Base-by-base conservation (phyloP, 805 yeast genomes). In the Kodamaea kaohsiungensis region DNA sequence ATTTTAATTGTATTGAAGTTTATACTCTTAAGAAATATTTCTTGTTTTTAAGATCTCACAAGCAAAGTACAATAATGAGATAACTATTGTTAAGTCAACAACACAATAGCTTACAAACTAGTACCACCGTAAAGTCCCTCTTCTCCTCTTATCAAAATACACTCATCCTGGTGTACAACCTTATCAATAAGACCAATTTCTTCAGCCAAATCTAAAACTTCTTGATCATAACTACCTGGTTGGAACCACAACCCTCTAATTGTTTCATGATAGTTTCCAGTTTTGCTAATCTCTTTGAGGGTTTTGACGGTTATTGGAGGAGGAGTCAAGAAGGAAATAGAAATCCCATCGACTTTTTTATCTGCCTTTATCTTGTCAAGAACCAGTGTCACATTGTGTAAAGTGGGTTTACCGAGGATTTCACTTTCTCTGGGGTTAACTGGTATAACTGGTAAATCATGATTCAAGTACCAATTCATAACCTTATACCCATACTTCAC, bases 241-340 rank as follows among this genome's bases (percentile, higher is more conserved):
- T 89, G 96, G 59, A 88, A 85, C 96, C 96, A 90, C n/a, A 88
- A 71, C 1, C 86, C 83, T 60, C 79, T 79, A 10, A 87, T 70
- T 0, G 69, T 54, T 12, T 62, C 48, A 25, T 67, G 60, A 53
- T 81, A 68, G 12, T 75, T 74, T 9, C 73, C 67, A 38, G 86
- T 63, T 0, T 77, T 64, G 6, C 76, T 65, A 16, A 78, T 71
- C 45, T 68, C 71, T 40, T 65, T 59, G 37, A 76, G 64, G 0
- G 77, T 74, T 1, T 55, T 47, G 1, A 56, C 56, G 1, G 91
- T 82, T 2, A 86, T 79, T 0, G 65, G 63, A 1, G 96, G 93
- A 2, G 96, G 91, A 0, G 96, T 89, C 50, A 89, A 83, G 42
- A 90, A 85, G 30, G 89, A 84, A 5, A 87, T 67, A 56, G 87